These are phyloP conservation scores for Talaromyces amestolkiae DNA, from an alignment of 2,329 filamentous ascomycete genomes.

Conservation along the genomic window DNA sequence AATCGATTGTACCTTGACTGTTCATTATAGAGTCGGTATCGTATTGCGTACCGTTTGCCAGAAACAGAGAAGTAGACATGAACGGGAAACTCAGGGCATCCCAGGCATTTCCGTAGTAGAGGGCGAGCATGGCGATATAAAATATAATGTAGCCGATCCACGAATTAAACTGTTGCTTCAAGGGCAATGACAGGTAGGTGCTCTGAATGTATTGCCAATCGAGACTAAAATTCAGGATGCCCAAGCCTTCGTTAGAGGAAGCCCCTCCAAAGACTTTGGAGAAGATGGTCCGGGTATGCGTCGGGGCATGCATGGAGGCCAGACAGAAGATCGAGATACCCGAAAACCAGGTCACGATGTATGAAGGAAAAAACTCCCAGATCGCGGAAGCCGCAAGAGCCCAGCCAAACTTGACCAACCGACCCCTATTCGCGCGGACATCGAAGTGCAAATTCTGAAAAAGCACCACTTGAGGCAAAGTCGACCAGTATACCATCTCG, in stretches of 20 bases:
- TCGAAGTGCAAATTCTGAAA: slow-evolving; percentile 38
- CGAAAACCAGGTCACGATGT: slow-evolving; percentile 28
- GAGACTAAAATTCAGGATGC: slow-evolving; percentile 26
- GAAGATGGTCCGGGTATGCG: slow-evolving; percentile 19
- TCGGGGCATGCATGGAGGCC: slow-evolving; percentile 20
- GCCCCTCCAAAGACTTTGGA: slow-evolving; percentile 27
- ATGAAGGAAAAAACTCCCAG: slow-evolving; percentile 28
- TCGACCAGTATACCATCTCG: slow-evolving; percentile 37
- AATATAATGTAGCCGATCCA: slow-evolving; percentile 25
- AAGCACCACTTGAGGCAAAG: slow-evolving; percentile 33
- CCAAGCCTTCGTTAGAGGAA: slow-evolving; percentile 28
- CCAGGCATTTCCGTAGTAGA: slow-evolving; percentile 30
- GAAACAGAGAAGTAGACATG: slow-evolving; percentile 35
- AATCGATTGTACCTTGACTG: slow-evolving; percentile 27
- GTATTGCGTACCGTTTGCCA: slow-evolving; percentile 27
- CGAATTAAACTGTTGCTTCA: slow-evolving; percentile 25
- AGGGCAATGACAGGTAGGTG: slow-evolving; percentile 18
- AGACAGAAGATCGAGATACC: slow-evolving; percentile 25
- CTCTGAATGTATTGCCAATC: slow-evolving; percentile 29
- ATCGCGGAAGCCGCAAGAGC: slow-evolving; percentile 27
- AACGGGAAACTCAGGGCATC: slow-evolving; percentile 26
- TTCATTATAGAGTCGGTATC: slow-evolving; percentile 25
- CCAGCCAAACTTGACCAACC: slow-evolving; percentile 32
- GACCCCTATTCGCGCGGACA: slow-evolving; percentile 26
- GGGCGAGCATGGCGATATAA: slow-evolving; percentile 23